Evolutionary conservation across 169 alveolate species (phyloP).

Genomic region (Neospora caninum): DNA sequence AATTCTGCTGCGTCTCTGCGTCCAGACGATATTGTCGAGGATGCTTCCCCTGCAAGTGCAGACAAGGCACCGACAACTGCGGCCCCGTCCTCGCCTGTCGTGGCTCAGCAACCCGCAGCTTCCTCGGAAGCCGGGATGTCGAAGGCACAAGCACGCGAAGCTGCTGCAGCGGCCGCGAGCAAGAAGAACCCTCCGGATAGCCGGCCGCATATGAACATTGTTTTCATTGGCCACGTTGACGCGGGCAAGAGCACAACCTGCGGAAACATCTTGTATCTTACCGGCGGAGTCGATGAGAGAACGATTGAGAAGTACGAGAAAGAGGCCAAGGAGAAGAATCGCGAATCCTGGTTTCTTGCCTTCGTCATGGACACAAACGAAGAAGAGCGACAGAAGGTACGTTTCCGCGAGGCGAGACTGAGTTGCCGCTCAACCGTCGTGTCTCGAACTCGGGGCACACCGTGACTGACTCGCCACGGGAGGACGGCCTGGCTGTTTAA

Average conservation of each 20-base stretch:
- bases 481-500: too few relatives aligned
- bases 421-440: too few relatives aligned
- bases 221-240: conserved; percentile 99
- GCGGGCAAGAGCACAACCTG: conserved; percentile 99
- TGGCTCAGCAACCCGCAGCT: not conserved
- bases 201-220: conserved; percentile 93
- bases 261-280: conserved; percentile 90
- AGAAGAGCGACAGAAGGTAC: conserved; percentile 95
- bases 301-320: conserved; percentile 96
- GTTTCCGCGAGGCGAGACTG: too few relatives aligned
- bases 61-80: not conserved
- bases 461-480: too few relatives aligned
- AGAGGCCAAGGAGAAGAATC: conserved; percentile 97
- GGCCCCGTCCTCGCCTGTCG: not conserved
- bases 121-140: not conserved
- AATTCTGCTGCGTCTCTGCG: not conserved
- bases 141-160: conserved; percentile 7
- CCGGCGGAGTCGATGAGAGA: conserved; percentile 96
- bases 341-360: conserved; percentile 99
- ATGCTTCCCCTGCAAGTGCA: not conserved
- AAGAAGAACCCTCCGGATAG: conserved; percentile 76
- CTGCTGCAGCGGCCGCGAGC: conserved; percentile 39
- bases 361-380: conserved; percentile 99
- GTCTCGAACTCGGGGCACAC: too few relatives aligned
- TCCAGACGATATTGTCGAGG: not conserved